Percentiles rank a stretch among this genome's conserved stretches.
Conservation (phyloP, 1,284 basidiomycete genomes). For the Apiotrichum siamense region DNA sequence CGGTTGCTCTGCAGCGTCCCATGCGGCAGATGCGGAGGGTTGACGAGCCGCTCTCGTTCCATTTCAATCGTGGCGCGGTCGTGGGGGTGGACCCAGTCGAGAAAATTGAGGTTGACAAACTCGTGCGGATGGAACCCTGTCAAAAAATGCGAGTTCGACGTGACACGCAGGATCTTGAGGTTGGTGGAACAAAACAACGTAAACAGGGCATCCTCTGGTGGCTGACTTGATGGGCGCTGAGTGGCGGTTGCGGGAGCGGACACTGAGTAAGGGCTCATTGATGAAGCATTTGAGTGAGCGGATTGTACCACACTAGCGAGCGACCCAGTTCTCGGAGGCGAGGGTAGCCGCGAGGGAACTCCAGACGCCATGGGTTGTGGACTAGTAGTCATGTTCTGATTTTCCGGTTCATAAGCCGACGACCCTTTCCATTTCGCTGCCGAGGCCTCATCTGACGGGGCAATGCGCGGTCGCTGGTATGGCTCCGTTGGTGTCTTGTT, state of each 20-base stretch:
- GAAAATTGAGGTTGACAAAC: conserved; percentile 32
- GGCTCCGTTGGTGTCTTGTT: conserved; percentile 30
- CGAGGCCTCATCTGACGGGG: conserved; percentile 1
- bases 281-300: not conserved
- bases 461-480: conserved; percentile 17
- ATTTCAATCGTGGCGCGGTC: conserved; percentile 31
- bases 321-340: conserved; percentile 3
- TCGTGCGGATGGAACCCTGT: conserved; percentile 41
- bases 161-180: conserved; percentile 35
- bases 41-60: conserved; percentile 26
- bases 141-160: conserved; percentile 21
- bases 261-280: not conserved
- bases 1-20: conserved; percentile 22
- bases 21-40: conserved; percentile 22
- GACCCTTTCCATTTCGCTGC: conserved; percentile 24
- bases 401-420: conserved; percentile 18
- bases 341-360: not conserved
- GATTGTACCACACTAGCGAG: not conserved
- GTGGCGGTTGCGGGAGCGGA: conserved; percentile 2
- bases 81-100: conserved; percentile 36
- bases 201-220: conserved; percentile 18
- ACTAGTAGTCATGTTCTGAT: conserved; percentile 7
- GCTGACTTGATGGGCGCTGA: not conserved
- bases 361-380: conserved; percentile 2
- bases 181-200: conserved; percentile 39